phyloP scores from a whole-genome alignment of 2,329 filamentous ascomycete species.

The Pseudogymnoascus sp. region DNA sequence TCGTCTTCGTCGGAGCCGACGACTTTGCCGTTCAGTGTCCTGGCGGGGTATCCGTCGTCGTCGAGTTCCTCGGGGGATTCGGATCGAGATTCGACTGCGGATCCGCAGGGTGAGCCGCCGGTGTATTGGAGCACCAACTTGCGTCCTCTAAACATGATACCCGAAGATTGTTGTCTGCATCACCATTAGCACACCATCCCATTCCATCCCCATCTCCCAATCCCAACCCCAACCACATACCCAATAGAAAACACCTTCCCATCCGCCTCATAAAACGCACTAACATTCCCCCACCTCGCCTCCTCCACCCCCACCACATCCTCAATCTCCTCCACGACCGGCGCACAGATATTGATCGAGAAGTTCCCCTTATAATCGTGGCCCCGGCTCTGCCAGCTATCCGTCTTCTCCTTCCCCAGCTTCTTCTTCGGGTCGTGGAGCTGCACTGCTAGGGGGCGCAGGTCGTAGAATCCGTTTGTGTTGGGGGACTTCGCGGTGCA shows the following conservation, averaged over 20 bases:
- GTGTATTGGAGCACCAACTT: constrained; percentile 73
- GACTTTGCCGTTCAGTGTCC: constrained; percentile 14
- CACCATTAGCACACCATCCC: constrained; percentile 11
- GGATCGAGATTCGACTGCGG: constrained; percentile 28
- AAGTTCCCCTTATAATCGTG: constrained; percentile 77
- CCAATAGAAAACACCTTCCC: constrained; percentile 68
- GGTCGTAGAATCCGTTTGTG: constrained; percentile 26
- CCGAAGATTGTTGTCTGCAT: constrained; percentile 46
- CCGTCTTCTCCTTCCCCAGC: constrained; percentile 44
- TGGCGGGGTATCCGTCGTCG: constrained; percentile 26
- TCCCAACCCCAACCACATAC: constrained; percentile 39
- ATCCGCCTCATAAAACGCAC: constrained; percentile 63
- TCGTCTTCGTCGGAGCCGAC: constrained; percentile 19
- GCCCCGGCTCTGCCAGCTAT: constrained; percentile 58
- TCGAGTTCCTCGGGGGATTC: constrained; percentile 30
- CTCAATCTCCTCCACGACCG: constrained; percentile 59
- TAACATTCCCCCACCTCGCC: constrained; percentile 61
- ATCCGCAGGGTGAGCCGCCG: constrained; percentile 65
- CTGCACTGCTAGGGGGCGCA: constrained; percentile 25
- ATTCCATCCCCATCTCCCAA: not conserved
- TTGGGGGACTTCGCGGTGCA: constrained; percentile 26
- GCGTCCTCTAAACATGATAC: constrained; percentile 54
- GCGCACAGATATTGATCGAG: constrained; percentile 72
- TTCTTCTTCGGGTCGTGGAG: constrained; percentile 28
- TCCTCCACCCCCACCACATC: constrained; percentile 58